Conservation (phyloP, 768 basidiomycete species). For the Calocybe indica region DNA sequence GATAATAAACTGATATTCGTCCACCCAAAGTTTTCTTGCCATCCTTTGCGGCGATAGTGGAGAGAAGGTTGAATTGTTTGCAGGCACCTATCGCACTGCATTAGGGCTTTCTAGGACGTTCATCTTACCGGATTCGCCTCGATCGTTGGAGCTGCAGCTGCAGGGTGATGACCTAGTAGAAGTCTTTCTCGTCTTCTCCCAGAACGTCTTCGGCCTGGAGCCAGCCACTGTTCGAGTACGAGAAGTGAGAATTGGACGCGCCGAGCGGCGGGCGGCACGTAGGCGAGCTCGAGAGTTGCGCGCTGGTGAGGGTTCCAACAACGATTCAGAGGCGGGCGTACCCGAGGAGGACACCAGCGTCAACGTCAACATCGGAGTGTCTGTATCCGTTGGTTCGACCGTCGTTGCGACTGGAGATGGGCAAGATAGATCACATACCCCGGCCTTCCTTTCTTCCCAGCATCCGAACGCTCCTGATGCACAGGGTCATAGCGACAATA, state of each 20-base stretch:
- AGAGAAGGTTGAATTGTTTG: slow-evolving; percentile 91
- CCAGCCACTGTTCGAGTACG: slow-evolving; percentile 92
- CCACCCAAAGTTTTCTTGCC: slow-evolving; percentile 66
- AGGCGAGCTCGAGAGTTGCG: slow-evolving; percentile 70
- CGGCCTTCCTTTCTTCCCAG: slow-evolving; percentile 35
- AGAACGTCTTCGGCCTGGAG: slow-evolving; percentile 89
- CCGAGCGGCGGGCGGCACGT: slow-evolving; percentile 80
- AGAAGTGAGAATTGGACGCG: slow-evolving; percentile 86
- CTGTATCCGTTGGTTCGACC: slow-evolving; percentile 39
- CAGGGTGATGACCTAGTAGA: slow-evolving; percentile 93
- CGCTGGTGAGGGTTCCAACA: slow-evolving; percentile 38
- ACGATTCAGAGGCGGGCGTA: slow-evolving; percentile 35
- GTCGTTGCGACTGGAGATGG: slow-evolving; percentile 28
- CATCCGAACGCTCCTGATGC: slow-evolving; percentile 31
- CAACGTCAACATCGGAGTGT: slow-evolving; percentile 57
- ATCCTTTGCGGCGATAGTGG: slow-evolving; percentile 90
- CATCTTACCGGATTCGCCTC: slow-evolving; percentile 86
- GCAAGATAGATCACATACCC: slow-evolving; percentile 24
- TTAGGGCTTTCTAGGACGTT: slow-evolving; percentile 89
- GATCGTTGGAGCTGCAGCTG: slow-evolving; percentile 79
- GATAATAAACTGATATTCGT: slow-evolving; percentile 1
- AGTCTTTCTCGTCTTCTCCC: slow-evolving; percentile 85
- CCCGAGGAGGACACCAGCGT: slow-evolving; percentile 53
- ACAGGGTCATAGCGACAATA: slow-evolving; percentile 23
- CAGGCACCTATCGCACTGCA: slow-evolving; percentile 86